A percentile compares a stretch with the other conserved stretches of the same genome.
Evolutionary conservation across 2,329 filamentous ascomycete genomes (phyloP).

Genomic region (Zasmidium angulare): DNA sequence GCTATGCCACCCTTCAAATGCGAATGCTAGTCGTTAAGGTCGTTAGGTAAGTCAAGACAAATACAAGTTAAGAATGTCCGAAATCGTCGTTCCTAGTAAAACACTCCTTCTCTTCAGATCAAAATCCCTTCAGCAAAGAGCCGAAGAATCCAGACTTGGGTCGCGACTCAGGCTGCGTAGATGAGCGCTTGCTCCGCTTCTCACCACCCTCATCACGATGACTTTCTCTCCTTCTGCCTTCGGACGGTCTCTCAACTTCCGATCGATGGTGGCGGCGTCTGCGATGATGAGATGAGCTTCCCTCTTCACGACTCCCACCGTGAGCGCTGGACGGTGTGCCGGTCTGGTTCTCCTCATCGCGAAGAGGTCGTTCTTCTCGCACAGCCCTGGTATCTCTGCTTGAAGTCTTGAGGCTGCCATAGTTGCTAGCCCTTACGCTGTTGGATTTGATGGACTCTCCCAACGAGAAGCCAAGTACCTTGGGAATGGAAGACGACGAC

Average conservation of each 20-base stretch:
- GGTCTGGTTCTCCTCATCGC: not conserved
- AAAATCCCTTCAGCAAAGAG: conserved; percentile 11
- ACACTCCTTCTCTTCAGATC: not conserved
- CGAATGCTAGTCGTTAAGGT: not conserved
- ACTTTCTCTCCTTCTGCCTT: not conserved
- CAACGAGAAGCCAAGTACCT: conserved; percentile 9
- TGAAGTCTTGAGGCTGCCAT: not conserved
- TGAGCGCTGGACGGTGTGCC: not conserved
- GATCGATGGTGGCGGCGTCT: not conserved
- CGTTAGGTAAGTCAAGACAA: no score
- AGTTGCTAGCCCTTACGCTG: not conserved
- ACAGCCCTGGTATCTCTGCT: not conserved
- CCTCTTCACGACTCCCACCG: not conserved
- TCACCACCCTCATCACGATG: conserved; percentile 2
- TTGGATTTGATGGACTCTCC: not conserved
- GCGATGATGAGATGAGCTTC: conserved; percentile 1
- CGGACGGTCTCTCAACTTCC: conserved; percentile 4
- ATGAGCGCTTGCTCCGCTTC: conserved; percentile 9
- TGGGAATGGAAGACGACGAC: conserved; percentile 6
- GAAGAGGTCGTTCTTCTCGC: not conserved
- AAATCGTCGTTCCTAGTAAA: not conserved
- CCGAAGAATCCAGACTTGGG: conserved; percentile 16
- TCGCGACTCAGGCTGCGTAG: conserved; percentile 10
- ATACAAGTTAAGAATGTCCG: not conserved
- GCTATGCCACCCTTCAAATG: not conserved